Conservation (phyloP, 2,329 filamentous ascomycete species). For the Paraphoma sp. region DNA sequence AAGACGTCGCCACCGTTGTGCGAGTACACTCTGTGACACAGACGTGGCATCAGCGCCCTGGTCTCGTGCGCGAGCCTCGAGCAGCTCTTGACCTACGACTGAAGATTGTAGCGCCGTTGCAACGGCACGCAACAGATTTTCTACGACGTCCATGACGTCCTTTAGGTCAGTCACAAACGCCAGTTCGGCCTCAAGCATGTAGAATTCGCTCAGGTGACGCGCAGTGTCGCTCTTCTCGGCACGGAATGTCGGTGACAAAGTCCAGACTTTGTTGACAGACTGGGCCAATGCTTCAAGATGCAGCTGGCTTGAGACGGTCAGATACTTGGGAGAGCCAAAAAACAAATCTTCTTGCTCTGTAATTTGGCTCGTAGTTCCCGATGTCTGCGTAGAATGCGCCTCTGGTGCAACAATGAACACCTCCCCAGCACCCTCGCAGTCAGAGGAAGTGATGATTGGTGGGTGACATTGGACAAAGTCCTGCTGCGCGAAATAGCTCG, state of each 20-base stretch:
- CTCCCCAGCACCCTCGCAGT: conserved; percentile 95
- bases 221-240: conserved; percentile 86
- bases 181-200: conserved; percentile 95
- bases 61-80: conserved; percentile 52
- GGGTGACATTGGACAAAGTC: conserved; percentile 86
- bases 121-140: conserved; percentile 73
- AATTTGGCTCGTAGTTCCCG: conserved; percentile 29
- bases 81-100: conserved; percentile 62
- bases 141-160: conserved; percentile 78
- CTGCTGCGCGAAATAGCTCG: conserved; percentile 74
- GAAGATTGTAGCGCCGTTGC: conserved; percentile 59
- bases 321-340: conserved; percentile 87
- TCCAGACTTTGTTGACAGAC: conserved; percentile 89
- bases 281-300: conserved; percentile 93
- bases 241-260: conserved; percentile 89
- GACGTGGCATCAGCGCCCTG: conserved; percentile 44
- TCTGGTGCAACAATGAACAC: conserved; percentile 73
- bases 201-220: conserved; percentile 94
- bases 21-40: conserved; percentile 60
- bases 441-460: conserved; percentile 93
- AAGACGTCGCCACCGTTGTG: conserved; percentile 76
- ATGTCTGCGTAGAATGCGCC: conserved; percentile 25
- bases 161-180: conserved; percentile 76
- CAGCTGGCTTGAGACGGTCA: conserved; percentile 93
- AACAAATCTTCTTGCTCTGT: conserved; percentile 59